phyloP scores from a whole-genome alignment of 2,329 filamentous ascomycete species.

The Chrysoporthe cubensis region DNA sequence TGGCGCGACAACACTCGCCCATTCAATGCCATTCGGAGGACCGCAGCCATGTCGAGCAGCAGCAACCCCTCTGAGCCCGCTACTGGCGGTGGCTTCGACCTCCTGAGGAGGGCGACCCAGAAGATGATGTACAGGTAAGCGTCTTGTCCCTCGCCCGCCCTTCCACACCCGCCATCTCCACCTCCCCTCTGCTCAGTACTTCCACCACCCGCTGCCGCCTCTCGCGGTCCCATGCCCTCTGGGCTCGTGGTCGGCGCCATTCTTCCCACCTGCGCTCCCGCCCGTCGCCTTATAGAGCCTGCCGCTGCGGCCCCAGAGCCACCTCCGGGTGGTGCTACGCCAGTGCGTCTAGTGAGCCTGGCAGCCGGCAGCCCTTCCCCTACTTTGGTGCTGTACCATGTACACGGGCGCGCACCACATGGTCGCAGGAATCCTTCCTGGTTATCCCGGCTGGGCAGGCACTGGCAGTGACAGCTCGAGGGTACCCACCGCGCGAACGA shows the following conservation, averaged over 20 bases:
- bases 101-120: conserved; percentile 64
- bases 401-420: not conserved
- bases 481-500: conserved; percentile 4
- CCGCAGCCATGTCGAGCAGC: conserved; percentile 51
- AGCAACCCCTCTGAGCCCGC: conserved; percentile 44
- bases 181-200: not conserved
- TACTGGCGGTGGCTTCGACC: conserved; percentile 56
- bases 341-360: conserved; percentile 9
- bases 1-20: conserved; percentile 3
- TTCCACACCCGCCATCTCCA: not conserved
- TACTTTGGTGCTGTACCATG: not conserved
- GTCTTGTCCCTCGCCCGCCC: not conserved
- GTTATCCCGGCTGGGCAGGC: too few species aligned
- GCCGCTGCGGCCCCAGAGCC: not conserved
- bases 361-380: conserved; percentile 12
- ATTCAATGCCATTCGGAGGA: conserved; percentile 2
- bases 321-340: too few species aligned
- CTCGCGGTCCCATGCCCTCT: not conserved
- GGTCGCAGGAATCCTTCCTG: not conserved
- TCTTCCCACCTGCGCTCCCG: not conserved
- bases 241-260: not conserved
- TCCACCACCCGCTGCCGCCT: not conserved
- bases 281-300: not conserved
- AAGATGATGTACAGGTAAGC: conserved; percentile 65
- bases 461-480: conserved; percentile 1